Conservation (phyloP, 163 green algal genomes). For the Coccomyxa subellipsoidea region DNA sequence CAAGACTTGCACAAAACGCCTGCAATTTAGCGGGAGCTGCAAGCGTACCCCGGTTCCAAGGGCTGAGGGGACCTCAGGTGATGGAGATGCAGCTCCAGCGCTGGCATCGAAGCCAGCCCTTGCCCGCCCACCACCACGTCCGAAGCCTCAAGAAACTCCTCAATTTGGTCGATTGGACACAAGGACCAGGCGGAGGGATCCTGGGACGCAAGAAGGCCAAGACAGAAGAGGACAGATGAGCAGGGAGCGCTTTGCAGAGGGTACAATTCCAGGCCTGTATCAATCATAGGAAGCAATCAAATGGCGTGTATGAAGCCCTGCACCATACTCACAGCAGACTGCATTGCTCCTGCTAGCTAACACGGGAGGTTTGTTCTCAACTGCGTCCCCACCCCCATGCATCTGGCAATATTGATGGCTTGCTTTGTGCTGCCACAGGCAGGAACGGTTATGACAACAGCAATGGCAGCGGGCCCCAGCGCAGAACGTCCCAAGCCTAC, state of each 20-base stretch:
- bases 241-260: not conserved
- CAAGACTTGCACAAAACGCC: not conserved
- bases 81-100: slow-evolving; percentile 6
- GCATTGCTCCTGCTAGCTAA: too few relatives aligned
- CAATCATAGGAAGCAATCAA: not conserved
- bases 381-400: too few relatives aligned
- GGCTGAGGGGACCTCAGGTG: not conserved
- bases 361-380: too few relatives aligned
- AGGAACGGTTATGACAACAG: not conserved
- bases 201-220: not conserved
- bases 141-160: not conserved
- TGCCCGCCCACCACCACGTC: not conserved
- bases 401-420: too few relatives aligned
- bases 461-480: not conserved
- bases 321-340: too few relatives aligned
- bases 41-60: not conserved
- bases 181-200: not conserved
- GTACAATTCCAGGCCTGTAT: not conserved
- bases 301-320: too few relatives aligned
- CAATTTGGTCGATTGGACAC: not conserved
- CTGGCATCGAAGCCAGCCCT: slow-evolving; percentile 12
- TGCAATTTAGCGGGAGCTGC: not conserved
- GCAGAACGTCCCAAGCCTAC: not conserved
- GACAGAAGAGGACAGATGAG: not conserved
- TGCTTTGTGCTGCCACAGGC: not conserved